Percentiles rank a stretch among this genome's conserved stretches.
phyloP scores from a whole-genome alignment of 2,329 filamentous ascomycete genomes.

The Knufia fluminis region DNA sequence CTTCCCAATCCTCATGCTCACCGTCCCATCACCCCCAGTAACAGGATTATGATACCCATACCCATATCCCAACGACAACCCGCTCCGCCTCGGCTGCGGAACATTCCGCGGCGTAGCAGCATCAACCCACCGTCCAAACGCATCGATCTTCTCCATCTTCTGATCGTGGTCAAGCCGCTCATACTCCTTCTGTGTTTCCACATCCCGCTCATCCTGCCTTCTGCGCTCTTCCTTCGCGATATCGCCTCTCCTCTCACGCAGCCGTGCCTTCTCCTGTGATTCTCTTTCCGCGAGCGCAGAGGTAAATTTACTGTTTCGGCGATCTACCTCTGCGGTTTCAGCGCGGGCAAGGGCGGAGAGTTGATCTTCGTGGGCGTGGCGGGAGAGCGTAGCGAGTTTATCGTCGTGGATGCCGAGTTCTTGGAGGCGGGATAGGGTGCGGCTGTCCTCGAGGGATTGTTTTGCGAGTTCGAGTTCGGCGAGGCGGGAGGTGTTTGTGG shows the following conservation, averaged over 20 bases:
- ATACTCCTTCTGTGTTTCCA: neutral
- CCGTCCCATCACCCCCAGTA: neutral
- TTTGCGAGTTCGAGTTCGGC: neutral
- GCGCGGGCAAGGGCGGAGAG: neutral
- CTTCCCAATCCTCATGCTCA: neutral
- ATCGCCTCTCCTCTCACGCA: neutral
- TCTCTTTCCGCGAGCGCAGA: neutral
- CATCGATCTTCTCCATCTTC: slow-evolving; percentile 1
- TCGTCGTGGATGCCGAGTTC: slow-evolving; percentile 1
- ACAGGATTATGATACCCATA: neutral
- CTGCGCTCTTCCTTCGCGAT: neutral
- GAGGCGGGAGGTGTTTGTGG: neutral
- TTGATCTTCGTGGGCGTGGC: neutral
- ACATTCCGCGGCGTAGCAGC: neutral
- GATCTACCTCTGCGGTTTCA: neutral
- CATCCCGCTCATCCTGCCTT: neutral
- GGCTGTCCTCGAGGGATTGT: neutral
- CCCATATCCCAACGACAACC: neutral
- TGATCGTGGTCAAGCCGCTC: neutral
- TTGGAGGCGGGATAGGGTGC: slow-evolving; percentile 1
- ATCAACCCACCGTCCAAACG: neutral
- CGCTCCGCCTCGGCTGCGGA: neutral
- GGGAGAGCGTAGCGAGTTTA: neutral
- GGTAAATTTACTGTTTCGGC: neutral
- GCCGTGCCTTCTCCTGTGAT: neutral